phyloP scores from a whole-genome alignment of 805 yeast species.

The Yarrowia yakushimensis region DNA sequence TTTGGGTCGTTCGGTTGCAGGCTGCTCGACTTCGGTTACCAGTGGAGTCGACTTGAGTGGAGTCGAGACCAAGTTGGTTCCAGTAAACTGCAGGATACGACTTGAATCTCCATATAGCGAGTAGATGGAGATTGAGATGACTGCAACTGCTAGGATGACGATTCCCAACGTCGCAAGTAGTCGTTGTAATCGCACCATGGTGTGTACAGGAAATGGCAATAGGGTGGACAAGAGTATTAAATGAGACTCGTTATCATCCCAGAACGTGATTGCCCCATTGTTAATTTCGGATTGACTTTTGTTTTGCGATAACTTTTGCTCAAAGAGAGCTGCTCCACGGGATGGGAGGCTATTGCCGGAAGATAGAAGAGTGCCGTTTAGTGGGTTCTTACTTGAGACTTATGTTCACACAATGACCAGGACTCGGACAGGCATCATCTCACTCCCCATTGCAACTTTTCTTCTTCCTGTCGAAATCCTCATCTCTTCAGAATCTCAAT shows the following conservation, averaged over 20 bases:
- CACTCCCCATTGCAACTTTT: too few relatives aligned
- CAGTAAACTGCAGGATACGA: background rate
- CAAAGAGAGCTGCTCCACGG: too few relatives aligned
- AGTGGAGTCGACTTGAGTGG: background rate
- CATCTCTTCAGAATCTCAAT: too few relatives aligned
- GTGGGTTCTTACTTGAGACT: too few relatives aligned
- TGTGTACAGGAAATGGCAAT: background rate
- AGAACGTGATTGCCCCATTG: background rate
- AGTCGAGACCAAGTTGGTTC: background rate
- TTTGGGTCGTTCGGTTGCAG: background rate
- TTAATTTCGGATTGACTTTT: conserved; percentile 2
- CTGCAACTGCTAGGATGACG: background rate
- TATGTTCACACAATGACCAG: too few relatives aligned
- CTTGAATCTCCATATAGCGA: background rate
- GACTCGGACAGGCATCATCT: too few relatives aligned
- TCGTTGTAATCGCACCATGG: conserved; percentile 10
- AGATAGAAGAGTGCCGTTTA: too few relatives aligned
- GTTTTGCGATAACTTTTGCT: background rate
- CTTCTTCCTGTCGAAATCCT: too few relatives aligned
- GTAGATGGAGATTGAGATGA: conserved; percentile 10
- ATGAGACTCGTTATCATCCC: conserved; percentile 6
- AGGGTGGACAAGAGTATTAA: background rate
- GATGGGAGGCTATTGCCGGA: too few relatives aligned
- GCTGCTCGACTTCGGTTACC: background rate
- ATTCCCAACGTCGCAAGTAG: conserved; percentile 6